Base-by-base conservation (phyloP, 805 yeast species). In the Diddensiella transvaalensis region DNA sequence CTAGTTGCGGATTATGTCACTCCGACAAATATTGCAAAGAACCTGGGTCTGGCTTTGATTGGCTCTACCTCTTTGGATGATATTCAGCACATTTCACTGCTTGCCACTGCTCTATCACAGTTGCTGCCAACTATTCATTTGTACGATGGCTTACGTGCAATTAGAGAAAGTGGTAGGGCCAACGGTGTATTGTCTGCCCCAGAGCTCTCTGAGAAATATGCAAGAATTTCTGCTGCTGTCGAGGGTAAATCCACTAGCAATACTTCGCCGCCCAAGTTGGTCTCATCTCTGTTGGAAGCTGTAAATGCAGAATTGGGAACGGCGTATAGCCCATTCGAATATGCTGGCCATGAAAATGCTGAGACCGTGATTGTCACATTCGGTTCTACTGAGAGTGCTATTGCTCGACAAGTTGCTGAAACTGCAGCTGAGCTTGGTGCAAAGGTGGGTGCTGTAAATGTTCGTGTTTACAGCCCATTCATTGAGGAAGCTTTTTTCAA, bases 391-490 rank as follows among this genome's bases (percentile, higher is more conserved):
- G 89, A 85, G 63, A 70, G 84, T 15, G 71, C 79, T 47, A 67
- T 79, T 48, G 73, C 86, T 36, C 58, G 76, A 42, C 65, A 69
- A 22, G 72, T 76, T 23, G 69, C 82, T 41, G 55, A 62, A 29
- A 61, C 62, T 18, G 60, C 67, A 33, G 61, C 70, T 5, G 63
- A 66, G 18, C 49, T 62, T 3, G 64, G 66, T 44, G 53, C 63
- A 15, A 66, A 71, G n/a, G 75, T 79, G 44, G 95, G 89, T 54
- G 78, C 83, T 43, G 66, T 90, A 48, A 76, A 83, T 47, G 77
- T 82, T 43, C 79, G 96, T 67, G 79, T 87, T 39, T 91, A 95
- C 47, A 69, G 83, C 46, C 96, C 96, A 10, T 88, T 89, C 67
- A 79, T 83, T 57, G 73, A 77, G 29, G 73, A 71, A 26, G 77